Evolutionary conservation across 1,139 yeast species (phyloP).

Genomic region (Zygosaccharomyces pseudobailii): DNA sequence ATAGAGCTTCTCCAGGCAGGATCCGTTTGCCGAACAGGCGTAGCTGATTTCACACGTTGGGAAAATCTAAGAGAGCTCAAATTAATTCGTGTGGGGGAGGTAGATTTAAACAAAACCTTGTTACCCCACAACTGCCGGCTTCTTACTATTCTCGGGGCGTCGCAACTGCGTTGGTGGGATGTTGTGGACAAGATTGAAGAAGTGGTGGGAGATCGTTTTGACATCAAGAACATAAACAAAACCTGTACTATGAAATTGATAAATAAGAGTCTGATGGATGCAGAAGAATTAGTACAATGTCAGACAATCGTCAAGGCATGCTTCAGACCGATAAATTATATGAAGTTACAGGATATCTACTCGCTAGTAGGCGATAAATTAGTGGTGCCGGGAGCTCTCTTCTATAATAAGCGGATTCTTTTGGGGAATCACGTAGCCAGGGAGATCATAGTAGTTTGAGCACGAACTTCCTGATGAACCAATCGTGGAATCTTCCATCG

Average conservation of each 20-base stretch:
- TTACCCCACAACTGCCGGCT: conserved; percentile 22
- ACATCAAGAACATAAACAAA: not conserved
- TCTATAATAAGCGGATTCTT: conserved; percentile 16
- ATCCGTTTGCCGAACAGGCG: conserved; percentile 14
- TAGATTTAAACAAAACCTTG: conserved; percentile 25
- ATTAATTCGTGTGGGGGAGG: conserved; percentile 13
- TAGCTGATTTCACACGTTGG: conserved; percentile 30
- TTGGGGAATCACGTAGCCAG: conserved; percentile 5
- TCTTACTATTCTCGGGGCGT: conserved; percentile 16
- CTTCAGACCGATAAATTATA: conserved; percentile 16
- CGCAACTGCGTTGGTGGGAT: conserved; percentile 28
- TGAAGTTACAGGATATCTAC: conserved; percentile 16
- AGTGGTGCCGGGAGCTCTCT: conserved; percentile 21
- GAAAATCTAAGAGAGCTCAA: conserved; percentile 21
- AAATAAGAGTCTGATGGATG: conserved; percentile 5
- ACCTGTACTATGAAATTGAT: not conserved
- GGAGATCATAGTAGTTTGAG: conserved; percentile 13
- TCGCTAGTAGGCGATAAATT: conserved; percentile 11
- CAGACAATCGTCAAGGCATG: conserved; percentile 14
- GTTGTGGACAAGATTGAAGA: conserved; percentile 5
- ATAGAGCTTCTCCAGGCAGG: conserved; percentile 16
- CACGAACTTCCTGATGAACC: conserved; percentile 62
- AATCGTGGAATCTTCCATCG: conserved; percentile 61
- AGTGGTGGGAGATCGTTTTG: conserved; percentile 1
- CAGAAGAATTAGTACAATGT: conserved; percentile 7